Evolutionary conservation across 192 early-diverging fungal species (phyloP), one percentile per base, ranked within the genome.

Genomic region (Dissophora globulifera): DNA sequence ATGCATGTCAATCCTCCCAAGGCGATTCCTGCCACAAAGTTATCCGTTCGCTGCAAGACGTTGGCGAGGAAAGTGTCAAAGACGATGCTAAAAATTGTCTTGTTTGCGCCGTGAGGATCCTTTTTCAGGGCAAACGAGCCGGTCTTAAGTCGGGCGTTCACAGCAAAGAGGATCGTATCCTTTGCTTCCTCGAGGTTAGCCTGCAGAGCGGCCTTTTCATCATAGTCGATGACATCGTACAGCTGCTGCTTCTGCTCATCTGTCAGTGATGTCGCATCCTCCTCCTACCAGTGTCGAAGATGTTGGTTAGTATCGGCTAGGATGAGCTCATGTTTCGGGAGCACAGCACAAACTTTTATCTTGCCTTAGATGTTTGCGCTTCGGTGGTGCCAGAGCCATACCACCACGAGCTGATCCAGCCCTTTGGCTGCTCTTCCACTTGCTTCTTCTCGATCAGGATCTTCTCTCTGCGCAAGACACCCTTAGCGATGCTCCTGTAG

Each of bases 171-270:
- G 23, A 90, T 84, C 3, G 89, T 88, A 48, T 93, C 91, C 59
- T 83, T 82, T 9, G 89, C 89, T 7, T 91, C 58, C 31, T 89
- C 88, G 1, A 88, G 58, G 29, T 84, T 79, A 4, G 61, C 82
- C 2, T 81, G 71, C 8, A 89, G 62, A 1, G 89, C 85, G 0
- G 89, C 81, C 17, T 90, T 84, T 54, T 95, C 94, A 69, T 98
- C 92, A 74, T 92, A 98, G 52, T 98, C 96, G 55, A 98, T 98
- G 10, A 93, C 93, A 30, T 96, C 90, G 82, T 94, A 96, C 15
- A 98, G 84, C 78, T 96, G 91, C 63, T 94, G 88, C 50, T 93
- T 88, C 58, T 98, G 93, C 46, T 89, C 91, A 31, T 94, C 94
- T 19, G 92, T 90, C 41, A 95, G 87, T 32, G 78, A 66, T 4